phyloP scores from a whole-genome alignment of 2,329 filamentous ascomycete species.

The Colletotrichum tofieldiae region DNA sequence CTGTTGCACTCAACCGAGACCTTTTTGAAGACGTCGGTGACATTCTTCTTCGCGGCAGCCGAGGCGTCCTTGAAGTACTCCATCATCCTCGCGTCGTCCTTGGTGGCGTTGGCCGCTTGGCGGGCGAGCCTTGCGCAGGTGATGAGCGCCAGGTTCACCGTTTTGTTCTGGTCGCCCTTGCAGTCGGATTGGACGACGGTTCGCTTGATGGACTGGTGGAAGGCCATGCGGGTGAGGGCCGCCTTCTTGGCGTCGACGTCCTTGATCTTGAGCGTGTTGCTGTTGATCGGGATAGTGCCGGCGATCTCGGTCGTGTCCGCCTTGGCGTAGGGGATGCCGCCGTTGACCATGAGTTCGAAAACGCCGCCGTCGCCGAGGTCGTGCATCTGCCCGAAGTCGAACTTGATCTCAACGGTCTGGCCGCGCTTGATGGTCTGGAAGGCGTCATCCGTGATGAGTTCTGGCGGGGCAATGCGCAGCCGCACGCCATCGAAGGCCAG shows the following conservation, averaged over 20 bases:
- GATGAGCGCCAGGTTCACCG: slow-evolving; percentile 62
- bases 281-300: slow-evolving; percentile 67
- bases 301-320: slow-evolving; percentile 64
- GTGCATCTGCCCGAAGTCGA: slow-evolving; percentile 68
- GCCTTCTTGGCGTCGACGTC: slow-evolving; percentile 70
- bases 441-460: slow-evolving; percentile 57
- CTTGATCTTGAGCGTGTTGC: slow-evolving; percentile 69
- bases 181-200: slow-evolving; percentile 66
- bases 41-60: slow-evolving; percentile 55
- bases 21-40: slow-evolving; percentile 64
- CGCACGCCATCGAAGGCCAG: slow-evolving; percentile 65
- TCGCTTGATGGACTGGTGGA: slow-evolving; percentile 60
- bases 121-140: slow-evolving; percentile 68
- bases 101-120: slow-evolving; percentile 61
- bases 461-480: slow-evolving; percentile 59
- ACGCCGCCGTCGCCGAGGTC: slow-evolving; percentile 62
- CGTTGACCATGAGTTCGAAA: slow-evolving; percentile 68
- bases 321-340: slow-evolving; percentile 68
- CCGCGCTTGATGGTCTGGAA: slow-evolving; percentile 62
- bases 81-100: slow-evolving; percentile 51
- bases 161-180: slow-evolving; percentile 58
- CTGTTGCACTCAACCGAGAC: slow-evolving; percentile 71
- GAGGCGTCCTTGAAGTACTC: slow-evolving; percentile 76
- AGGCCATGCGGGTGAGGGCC: slow-evolving; percentile 61
- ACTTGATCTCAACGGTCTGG: slow-evolving; percentile 63